phyloP scores from a whole-genome alignment of 345 rosid genomes.

The Brassica cretica region DNA sequence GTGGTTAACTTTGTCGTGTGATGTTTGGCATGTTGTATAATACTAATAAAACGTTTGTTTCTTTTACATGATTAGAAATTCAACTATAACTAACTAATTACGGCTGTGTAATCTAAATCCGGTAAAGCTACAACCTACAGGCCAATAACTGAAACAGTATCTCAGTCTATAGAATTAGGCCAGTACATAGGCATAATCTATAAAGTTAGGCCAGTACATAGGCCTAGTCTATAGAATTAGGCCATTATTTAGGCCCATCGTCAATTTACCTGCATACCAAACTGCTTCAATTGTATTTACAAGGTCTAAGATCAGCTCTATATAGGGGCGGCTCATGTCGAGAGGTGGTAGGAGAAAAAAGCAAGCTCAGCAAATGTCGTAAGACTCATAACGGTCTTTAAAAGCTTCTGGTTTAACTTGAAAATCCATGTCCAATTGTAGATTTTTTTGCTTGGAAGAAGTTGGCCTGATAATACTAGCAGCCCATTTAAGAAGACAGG shows the following conservation, averaged over 20 bases:
- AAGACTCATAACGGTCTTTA: neutral
- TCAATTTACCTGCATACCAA: neutral
- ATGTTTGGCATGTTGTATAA: slow-evolving; percentile 8
- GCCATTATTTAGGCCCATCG: neutral
- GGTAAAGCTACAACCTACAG: neutral
- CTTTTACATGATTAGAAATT: neutral
- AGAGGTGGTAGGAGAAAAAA: neutral
- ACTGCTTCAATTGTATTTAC: neutral
- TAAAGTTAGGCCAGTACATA: neutral
- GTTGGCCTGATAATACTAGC: neutral
- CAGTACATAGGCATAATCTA: neutral
- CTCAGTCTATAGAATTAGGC: neutral
- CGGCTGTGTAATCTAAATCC: neutral
- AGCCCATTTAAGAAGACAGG: neutral
- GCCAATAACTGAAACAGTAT: neutral
- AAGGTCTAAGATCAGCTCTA: neutral
- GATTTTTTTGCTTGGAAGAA: neutral
- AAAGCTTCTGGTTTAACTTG: neutral
- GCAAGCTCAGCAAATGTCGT: neutral
- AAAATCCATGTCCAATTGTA: neutral
- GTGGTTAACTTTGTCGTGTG: slow-evolving; percentile 10
- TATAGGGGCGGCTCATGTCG: neutral
- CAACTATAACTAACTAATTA: neutral
- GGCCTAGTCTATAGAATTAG: neutral
- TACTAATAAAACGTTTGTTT: neutral